A percentile compares a stretch with the other conserved stretches of the same genome.
Conservation (phyloP, 345 rosid species). For the Pelargonium nanum region DNA sequence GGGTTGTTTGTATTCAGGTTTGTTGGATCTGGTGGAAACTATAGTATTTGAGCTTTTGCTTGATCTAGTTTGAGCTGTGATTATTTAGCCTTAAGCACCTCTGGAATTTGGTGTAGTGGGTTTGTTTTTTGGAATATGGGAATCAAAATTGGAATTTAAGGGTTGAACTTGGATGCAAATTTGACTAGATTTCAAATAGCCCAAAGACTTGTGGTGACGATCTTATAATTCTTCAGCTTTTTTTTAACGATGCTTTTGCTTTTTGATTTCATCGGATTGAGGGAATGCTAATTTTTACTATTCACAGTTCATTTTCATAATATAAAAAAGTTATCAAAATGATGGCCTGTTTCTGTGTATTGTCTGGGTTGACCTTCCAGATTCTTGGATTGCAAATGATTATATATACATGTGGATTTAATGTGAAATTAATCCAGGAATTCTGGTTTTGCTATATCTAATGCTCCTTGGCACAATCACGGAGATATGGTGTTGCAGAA, state of each 20-base stretch:
- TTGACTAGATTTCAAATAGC: not conserved
- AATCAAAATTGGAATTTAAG: not conserved
- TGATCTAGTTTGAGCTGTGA: not conserved
- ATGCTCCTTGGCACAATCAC: slow-evolving; percentile 40
- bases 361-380: not conserved
- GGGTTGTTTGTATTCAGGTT: slow-evolving; percentile 12
- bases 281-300: no score
- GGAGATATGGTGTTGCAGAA: slow-evolving; percentile 77
- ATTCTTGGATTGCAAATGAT: not conserved
- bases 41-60: not conserved
- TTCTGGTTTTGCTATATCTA: slow-evolving; percentile 11
- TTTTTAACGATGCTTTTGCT: no score
- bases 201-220: no score
- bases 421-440: slow-evolving; percentile 10
- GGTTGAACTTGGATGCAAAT: not conserved
- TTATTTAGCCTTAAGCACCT: not conserved
- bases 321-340: not conserved
- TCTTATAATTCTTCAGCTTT: no score
- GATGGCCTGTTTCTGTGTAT: no score
- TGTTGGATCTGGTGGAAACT: slow-evolving; percentile 18
- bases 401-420: not conserved
- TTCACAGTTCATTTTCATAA: no score
- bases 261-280: no score
- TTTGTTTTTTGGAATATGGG: no score
- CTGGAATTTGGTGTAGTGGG: not conserved